Evolutionary conservation across 345 rosid genomes (phyloP), one percentile per base, ranked within the genome.

Genomic region (Populus pruinosa): DNA sequence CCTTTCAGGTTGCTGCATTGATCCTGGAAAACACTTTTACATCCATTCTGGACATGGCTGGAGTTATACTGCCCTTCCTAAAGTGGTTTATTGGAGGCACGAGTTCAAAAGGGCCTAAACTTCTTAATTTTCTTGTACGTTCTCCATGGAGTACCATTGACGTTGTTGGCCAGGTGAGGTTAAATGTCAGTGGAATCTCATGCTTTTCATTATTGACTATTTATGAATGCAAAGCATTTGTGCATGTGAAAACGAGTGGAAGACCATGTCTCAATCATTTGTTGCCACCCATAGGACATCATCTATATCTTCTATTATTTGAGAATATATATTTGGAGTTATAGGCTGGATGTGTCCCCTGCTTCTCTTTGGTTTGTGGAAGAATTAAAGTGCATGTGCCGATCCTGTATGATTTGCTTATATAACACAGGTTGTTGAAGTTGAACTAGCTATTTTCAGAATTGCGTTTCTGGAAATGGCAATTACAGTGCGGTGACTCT

Each of bases 1-100:
- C 43, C 10, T 47, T 78, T 65, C 84, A 96, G 99, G 91, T 96
- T 70, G 77, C 93, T 82, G 92, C 89, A 49, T 65, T 96, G 88
- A 92, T 96, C 78, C 86, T 96, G 86, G 99, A 96, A 80, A 96
- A 96, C 65, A 96, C 99, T 38, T 96, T 96, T 87, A 92, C 98
- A 71, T 96, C 99, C 63, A 96, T 96, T 87, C 89, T 96, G 80
- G 99, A 96, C 84, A 94, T 96, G 99, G 98, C 97, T 85, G 98
- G 98, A 78, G 97, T 96, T 72, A 75, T 96, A 64, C 80, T 96
- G 43, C 99, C 99, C 65, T 91, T 94, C 86, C 82, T 96, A 77
- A 96, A 89, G 93, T 94, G 95, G 97, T 90, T 96, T 87, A 94
- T 96, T 82, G 99, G 99, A 41, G 87, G 97, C 78, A 89, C 89